phyloP scores from a whole-genome alignment of 768 basidiomycete species.

The Calocybe indica region DNA sequence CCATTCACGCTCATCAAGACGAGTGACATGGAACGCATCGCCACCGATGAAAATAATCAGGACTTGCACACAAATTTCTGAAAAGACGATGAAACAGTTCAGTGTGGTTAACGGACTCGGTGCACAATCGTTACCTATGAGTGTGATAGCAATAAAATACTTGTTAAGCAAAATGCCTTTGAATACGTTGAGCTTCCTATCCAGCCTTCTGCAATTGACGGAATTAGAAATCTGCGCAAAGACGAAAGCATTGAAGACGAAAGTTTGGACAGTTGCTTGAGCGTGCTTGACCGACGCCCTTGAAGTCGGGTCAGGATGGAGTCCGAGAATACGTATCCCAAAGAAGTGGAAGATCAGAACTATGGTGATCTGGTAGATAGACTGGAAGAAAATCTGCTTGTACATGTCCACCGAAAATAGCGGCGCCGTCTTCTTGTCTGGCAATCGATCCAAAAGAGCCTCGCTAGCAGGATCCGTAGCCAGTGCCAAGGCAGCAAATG shows the following conservation, averaged over 20 bases:
- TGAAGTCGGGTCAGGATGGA: conserved; percentile 16
- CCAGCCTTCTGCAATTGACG: conserved; percentile 80
- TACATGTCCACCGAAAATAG: conserved; percentile 89
- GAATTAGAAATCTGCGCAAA: conserved; percentile 95
- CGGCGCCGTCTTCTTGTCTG: conserved; percentile 80
- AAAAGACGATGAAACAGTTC: background rate
- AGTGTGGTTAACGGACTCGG: background rate
- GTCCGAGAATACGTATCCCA: conserved; percentile 62
- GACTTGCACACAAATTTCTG: conserved; percentile 84
- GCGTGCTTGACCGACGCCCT: conserved; percentile 23
- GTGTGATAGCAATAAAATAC: conserved; percentile 77
- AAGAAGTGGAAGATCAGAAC: conserved; percentile 84
- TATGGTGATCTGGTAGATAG: conserved; percentile 73
- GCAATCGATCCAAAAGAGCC: conserved; percentile 74
- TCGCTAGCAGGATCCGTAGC: conserved; percentile 92
- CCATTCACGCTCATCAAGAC: conserved; percentile 82
- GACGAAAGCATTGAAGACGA: conserved; percentile 94
- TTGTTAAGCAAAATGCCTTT: conserved; percentile 68
- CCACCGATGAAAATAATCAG: conserved; percentile 90
- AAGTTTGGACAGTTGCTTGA: conserved; percentile 55
- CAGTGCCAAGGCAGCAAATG: conserved; percentile 91
- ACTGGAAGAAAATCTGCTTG: conserved; percentile 89
- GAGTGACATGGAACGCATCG: conserved; percentile 84
- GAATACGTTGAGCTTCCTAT: conserved; percentile 80
- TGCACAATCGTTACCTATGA: conserved; percentile 52